Conservation (phyloP, 2,329 filamentous ascomycete species). For the Pleomassaria siparia region DNA sequence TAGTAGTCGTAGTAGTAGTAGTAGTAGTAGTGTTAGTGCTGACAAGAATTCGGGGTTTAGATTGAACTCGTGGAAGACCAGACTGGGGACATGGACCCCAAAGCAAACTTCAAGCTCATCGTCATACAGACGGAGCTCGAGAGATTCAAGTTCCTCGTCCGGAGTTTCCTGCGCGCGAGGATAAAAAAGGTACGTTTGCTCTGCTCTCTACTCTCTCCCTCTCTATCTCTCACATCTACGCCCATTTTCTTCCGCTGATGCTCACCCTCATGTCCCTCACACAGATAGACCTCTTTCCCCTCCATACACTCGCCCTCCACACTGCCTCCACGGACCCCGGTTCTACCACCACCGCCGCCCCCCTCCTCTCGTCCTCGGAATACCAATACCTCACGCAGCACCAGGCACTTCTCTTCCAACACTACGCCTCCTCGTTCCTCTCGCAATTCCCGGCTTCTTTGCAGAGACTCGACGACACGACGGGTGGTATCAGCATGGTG, state of each 20-base stretch:
- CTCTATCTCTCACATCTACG: no score
- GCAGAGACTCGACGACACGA: constrained; percentile 85
- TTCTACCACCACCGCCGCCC: constrained; percentile 50
- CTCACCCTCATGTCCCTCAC: constrained; percentile 1
- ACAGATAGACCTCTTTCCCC: constrained; percentile 74
- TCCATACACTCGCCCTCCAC: constrained; percentile 72
- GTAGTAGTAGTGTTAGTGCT: no score
- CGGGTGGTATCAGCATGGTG: constrained; percentile 89
- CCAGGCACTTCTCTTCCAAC: constrained; percentile 78
- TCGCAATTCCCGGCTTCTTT: constrained; percentile 75
- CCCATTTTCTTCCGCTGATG: constrained; percentile 5
- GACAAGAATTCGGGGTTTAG: constrained; percentile 28
- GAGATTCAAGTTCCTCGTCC: constrained; percentile 86
- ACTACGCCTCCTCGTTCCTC: constrained; percentile 86
- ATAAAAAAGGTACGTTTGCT: constrained; percentile 71
- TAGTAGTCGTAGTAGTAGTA: no score
- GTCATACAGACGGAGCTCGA: constrained; percentile 96
- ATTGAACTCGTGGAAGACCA: constrained; percentile 56
- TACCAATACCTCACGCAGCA: constrained; percentile 81
- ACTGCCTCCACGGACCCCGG: no score
- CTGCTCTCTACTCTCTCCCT: constrained; percentile 22
- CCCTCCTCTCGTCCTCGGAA: constrained; percentile 72
- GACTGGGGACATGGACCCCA: constrained; percentile 84
- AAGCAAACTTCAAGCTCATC: constrained; percentile 89
- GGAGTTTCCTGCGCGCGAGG: constrained; percentile 79